Base-by-base conservation (phyloP, 352 stramenopile species). In the Pythium grandisporangium region DNA sequence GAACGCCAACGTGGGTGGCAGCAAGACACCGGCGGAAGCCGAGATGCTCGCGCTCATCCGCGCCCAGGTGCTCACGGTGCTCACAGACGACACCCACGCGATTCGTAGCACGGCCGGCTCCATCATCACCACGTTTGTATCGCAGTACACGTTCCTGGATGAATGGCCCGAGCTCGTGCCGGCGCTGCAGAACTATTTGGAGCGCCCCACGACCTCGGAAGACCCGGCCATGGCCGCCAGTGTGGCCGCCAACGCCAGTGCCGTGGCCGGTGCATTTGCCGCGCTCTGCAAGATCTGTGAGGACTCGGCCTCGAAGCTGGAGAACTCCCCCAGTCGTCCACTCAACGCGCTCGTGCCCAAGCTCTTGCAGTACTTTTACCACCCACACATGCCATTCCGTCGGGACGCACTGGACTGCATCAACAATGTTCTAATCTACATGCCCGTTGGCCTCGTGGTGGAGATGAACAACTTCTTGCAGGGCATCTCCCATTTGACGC, bases 381-480 rank as follows among this genome's bases (percentile, higher is more conserved):
- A 95, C 58, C 76, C 80, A 30, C 71, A 79, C 32, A 51, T 65
- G 7, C 51, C 42, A 16, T 95, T 92, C 54, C 83, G 84, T 19
- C 81, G 77, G 23, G 79, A 92, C 54, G 84, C 84, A 25, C 63
- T 96, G 38, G 79, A 89, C 53, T 95, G 80, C 37, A 71, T 95
- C 14, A 96, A 96, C 61, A 86, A 92, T 47, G 71, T 96, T 48
- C 71, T 96, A 14, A 67, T 92, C 34, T 92, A 93, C 54, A 81
- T 91, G 64, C 84, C 84, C 1, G 71, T 92, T 42, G 79, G 77
- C 6, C 67, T 96, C 21, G 76, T 94, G 19, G 65, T 95, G 42
- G 80, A 94, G 55, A 96, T 96, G 79, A 82, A 95, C 53, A 75
- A 70, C 36, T 96, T 92, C 44, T 49, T 94, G 11, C 65, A 87